A percentile compares a stretch with the other conserved stretches of the same genome.
phyloP scores from a whole-genome alignment of 495 filamentous ascomycete species.

The Penicillium bovifimosum region DNA sequence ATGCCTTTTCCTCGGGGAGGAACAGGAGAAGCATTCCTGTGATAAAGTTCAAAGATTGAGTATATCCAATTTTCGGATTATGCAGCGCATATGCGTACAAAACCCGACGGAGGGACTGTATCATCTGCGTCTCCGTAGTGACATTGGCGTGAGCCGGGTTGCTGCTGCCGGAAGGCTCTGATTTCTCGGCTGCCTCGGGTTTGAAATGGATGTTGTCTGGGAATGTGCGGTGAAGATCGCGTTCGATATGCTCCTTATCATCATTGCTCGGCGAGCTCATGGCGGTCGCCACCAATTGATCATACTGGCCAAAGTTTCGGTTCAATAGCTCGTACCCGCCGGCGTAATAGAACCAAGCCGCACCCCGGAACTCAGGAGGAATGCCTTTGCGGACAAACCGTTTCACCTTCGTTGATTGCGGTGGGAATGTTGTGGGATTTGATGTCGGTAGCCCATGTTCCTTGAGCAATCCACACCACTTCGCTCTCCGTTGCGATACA shows the following conservation, averaged over 20 bases:
- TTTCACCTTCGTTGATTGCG: constrained; percentile 74
- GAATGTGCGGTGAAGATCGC: constrained; percentile 91
- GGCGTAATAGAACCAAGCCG: constrained; percentile 98
- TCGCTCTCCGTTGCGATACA: constrained; percentile 62
- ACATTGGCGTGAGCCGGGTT: constrained; percentile 30
- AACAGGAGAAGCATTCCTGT: constrained; percentile 94
- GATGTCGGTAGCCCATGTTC: constrained; percentile 68
- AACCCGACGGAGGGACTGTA: constrained; percentile 75
- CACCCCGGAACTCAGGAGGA: constrained; percentile 84
- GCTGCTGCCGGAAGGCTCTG: constrained; percentile 24
- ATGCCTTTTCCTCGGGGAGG: constrained; percentile 83
- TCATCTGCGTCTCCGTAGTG: constrained; percentile 65
- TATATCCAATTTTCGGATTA: constrained; percentile 88
- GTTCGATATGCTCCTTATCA: constrained; percentile 88
- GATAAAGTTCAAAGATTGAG: constrained; percentile 94
- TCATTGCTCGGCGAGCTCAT: constrained; percentile 57
- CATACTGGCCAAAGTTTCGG: constrained; percentile 69
- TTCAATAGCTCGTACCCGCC: constrained; percentile 73
- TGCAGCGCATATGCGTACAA: constrained; percentile 85
- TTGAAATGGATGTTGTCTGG: constrained; percentile 93
- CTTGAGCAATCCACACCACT: constrained; percentile 74
- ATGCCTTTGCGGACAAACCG: constrained; percentile 93
- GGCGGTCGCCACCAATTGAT: constrained; percentile 57
- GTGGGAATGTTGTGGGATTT: constrained; percentile 72
- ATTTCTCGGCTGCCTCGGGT: constrained; percentile 47